These are phyloP conservation scores for Quillaja saponaria DNA, from an alignment of 306 rosid genomes.

Conservation along the genomic window DNA sequence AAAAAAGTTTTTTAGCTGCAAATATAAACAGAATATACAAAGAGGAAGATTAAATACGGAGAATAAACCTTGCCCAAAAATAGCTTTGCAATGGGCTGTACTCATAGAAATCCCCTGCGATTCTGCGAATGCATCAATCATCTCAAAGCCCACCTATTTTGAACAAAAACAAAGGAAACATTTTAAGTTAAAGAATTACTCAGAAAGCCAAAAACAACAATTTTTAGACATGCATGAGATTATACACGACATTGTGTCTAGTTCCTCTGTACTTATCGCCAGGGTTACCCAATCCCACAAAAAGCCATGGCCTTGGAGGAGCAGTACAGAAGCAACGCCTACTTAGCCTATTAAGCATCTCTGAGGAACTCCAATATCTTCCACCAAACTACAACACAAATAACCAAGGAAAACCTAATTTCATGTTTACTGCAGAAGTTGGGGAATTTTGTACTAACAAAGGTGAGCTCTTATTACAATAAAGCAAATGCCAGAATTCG, in stretches of 20 bases:
- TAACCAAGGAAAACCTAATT: background rate
- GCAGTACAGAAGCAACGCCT: constrained; percentile 54
- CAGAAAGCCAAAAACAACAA: background rate
- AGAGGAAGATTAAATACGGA: constrained; percentile 6
- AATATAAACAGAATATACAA: background rate
- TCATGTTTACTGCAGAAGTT: no score
- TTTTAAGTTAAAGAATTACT: background rate
- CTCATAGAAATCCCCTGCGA: constrained; percentile 65
- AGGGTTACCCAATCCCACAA: constrained; percentile 87
- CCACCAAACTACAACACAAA: constrained; percentile 7
- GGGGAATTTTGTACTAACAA: no score
- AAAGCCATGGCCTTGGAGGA: constrained; percentile 71
- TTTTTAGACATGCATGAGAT: background rate
- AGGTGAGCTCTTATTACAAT: no score
- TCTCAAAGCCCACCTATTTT: constrained; percentile 77
- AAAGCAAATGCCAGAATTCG: no score
- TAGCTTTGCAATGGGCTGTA: constrained; percentile 71
- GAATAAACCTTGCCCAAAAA: constrained; percentile 68
- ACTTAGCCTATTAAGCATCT: constrained; percentile 49
- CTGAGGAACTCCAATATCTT: background rate
- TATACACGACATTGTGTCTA: constrained; percentile 66
- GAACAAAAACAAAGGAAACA: constrained; percentile 8
- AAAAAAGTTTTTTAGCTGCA: background rate
- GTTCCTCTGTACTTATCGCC: constrained; percentile 81
- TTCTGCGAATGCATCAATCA: constrained; percentile 80